Conservation (phyloP, 2,329 filamentous ascomycete genomes). For the Aspergillus floridensis region DNA sequence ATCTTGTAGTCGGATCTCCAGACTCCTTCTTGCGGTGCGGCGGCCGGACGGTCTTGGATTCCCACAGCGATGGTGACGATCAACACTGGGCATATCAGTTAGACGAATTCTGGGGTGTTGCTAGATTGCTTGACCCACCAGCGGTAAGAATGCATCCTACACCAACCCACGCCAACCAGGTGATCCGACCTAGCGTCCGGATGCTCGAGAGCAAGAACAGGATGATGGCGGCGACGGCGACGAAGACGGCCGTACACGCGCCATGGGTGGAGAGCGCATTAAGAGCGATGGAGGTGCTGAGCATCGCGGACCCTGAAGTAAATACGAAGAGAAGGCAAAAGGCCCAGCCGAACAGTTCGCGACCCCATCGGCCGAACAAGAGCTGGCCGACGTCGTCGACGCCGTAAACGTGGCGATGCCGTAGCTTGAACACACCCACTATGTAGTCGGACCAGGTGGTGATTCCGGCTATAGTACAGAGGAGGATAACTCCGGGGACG, state of each 20-base stretch:
- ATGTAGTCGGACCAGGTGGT: constrained; percentile 52
- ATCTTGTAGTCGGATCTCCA: constrained; percentile 32
- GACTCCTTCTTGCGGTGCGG: constrained; percentile 27
- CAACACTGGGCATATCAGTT: constrained; percentile 13
- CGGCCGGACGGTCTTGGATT: constrained; percentile 35
- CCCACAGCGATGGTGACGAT: constrained; percentile 28
- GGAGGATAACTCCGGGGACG: constrained; percentile 47
- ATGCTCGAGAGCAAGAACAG: constrained; percentile 31
- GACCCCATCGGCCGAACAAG: constrained; percentile 53
- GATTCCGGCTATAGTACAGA: constrained; percentile 42
- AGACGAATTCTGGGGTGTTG: neutral
- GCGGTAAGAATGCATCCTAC: constrained; percentile 18
- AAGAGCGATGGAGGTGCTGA: constrained; percentile 42
- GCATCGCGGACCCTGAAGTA: constrained; percentile 41
- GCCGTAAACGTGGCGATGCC: constrained; percentile 55
- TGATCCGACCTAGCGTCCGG: constrained; percentile 34
- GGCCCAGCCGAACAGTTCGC: constrained; percentile 43
- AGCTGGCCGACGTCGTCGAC: constrained; percentile 57
- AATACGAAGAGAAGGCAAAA: constrained; percentile 15
- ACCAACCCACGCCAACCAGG: constrained; percentile 38
- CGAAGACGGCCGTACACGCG: constrained; percentile 27
- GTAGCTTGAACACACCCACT: constrained; percentile 51
- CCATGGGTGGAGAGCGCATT: constrained; percentile 44
- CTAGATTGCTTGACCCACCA: constrained; percentile 10
- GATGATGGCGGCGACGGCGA: constrained; percentile 24